Conservation (phyloP, 768 basidiomycete species). For the Mrakia frigida region DNA sequence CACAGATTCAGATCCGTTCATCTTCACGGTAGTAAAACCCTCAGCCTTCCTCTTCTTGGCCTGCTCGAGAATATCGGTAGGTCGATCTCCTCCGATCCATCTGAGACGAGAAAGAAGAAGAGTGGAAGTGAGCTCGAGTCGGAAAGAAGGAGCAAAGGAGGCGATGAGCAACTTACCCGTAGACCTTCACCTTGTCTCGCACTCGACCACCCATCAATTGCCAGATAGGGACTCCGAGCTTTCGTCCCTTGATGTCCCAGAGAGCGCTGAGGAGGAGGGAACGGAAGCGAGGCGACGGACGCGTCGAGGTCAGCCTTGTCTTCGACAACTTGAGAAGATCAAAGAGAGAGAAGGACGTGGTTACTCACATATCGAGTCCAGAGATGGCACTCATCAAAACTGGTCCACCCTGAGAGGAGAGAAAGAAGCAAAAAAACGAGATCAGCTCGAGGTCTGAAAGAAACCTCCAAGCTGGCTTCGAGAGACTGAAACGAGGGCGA, state of each 20-base stretch:
- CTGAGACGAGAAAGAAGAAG: conserved; percentile 37
- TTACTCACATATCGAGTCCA: conserved; percentile 54
- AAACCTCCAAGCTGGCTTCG: not conserved
- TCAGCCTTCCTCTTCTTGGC: conserved; percentile 56
- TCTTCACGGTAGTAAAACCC: conserved; percentile 67
- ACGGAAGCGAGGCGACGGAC: no score
- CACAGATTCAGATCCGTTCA: conserved; percentile 56
- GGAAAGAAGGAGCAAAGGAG: not conserved
- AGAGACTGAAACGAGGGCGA: not conserved
- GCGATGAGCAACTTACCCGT: not conserved
- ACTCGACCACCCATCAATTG: conserved; percentile 50
- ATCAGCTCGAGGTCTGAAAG: not conserved
- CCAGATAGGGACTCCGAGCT: conserved; percentile 60
- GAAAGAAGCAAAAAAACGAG: not conserved
- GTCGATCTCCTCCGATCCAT: conserved; percentile 55
- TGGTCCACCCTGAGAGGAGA: not conserved
- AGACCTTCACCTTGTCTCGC: conserved; percentile 28
- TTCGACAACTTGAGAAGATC: no score
- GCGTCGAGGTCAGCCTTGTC: no score
- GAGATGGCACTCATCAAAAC: conserved; percentile 51
- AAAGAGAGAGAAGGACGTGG: no score
- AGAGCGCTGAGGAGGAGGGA: conserved; percentile 46
- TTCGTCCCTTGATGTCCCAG: conserved; percentile 70
- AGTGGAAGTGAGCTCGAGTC: not conserved
- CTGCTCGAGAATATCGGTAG: conserved; percentile 51